Evolutionary conservation across 805 yeast genomes (phyloP), one percentile per base, ranked within the genome.

Genomic region (Wickerhamomyces mucosus): DNA sequence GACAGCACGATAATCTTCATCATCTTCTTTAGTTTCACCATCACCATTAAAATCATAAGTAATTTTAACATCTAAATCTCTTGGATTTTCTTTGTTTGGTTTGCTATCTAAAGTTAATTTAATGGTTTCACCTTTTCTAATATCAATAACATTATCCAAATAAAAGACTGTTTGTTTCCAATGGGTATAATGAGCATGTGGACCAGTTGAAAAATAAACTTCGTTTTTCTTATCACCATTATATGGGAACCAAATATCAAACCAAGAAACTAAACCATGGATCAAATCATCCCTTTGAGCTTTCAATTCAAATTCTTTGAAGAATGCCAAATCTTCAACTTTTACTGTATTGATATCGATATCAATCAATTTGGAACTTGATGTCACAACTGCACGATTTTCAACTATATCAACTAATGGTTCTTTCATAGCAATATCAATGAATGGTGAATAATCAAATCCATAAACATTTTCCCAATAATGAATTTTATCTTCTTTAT

Each of bases 101-200:
- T 76, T 67, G 40, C 83, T 77, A 9, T 79, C 72, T 37, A 92
- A 61, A 19, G 63, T 61, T 28, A 97, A 92, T 36, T 69, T 68
- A 42, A 94, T 65, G 25, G 55, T 50, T 48, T 92, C 98, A 36
- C 89, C 95, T 44, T 66, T 64, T 51, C 78, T 77, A 40, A 81
- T 61, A 49, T 76, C 82, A 42, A 89, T 59, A 18, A 83, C 94
- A 48, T 84, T 82, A 45, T 71, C 75, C 50, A 89, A 67, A 58
- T 92, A 94, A 61, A 94, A 86, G 2, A 92, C 94, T 14, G 96
- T 82, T 63, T 92, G 98, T 58, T 92, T 94, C 99, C 99, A 92
- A 63, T 92, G 99, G 12, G 98, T 92, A 67, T 88, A 86, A 45
- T 76, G 74, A 29, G 86, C 78, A 60, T 81, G 86, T 21, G 99